These are phyloP conservation scores for Daldinia sp. DNA, from an alignment of 2,329 filamentous ascomycete genomes.

Conservation along the genomic window DNA sequence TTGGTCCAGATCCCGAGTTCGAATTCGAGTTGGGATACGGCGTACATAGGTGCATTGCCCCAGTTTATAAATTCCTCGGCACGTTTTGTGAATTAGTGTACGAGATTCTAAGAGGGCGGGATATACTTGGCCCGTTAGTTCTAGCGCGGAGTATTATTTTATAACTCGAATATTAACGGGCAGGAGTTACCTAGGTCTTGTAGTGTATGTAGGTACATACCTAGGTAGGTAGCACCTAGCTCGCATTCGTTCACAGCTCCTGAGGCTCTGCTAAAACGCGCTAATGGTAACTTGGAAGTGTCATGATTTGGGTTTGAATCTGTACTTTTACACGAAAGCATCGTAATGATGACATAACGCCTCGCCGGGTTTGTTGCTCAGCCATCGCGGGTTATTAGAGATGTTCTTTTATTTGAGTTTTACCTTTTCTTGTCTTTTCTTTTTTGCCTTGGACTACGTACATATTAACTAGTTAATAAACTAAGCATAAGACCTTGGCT, in stretches of 20 bases:
- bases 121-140: constrained; percentile 30
- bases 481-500: constrained; percentile 14
- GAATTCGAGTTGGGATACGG: constrained; percentile 12
- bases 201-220: too few species aligned
- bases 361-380: constrained; percentile 5
- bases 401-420: constrained; percentile 8
- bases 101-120: constrained; percentile 21
- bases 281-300: constrained; percentile 33
- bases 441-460: neutral
- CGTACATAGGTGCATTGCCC: constrained; percentile 11
- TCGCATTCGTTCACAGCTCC: constrained; percentile 4
- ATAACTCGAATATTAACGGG: constrained; percentile 4
- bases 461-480: neutral
- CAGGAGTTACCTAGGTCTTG: too few species aligned
- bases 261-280: constrained; percentile 39
- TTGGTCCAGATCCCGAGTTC: constrained; percentile 31
- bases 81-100: neutral
- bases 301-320: constrained; percentile 34
- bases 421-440: constrained; percentile 7
- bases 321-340: constrained; percentile 8
- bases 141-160: constrained; percentile 8
- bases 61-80: constrained; percentile 14
- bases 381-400: neutral
- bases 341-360: constrained; percentile 32
- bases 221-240: too few species aligned